Evolutionary conservation across 192 early-diverging fungal species (phyloP).

Genomic region (Lunasporangiospora selenospora): DNA sequence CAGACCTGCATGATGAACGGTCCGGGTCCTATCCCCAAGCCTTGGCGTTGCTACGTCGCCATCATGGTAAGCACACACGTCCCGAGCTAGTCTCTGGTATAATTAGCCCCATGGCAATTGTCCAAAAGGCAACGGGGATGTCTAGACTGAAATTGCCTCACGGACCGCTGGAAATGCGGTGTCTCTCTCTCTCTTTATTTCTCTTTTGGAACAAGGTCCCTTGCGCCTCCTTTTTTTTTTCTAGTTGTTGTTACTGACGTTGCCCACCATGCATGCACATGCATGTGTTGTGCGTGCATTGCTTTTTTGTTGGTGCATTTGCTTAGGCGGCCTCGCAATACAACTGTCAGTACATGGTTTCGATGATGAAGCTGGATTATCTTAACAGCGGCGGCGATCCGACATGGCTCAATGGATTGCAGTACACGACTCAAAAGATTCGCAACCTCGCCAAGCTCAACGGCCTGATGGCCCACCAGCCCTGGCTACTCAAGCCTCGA

Average conservation of each 20-base stretch:
- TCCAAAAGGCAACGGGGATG: no score
- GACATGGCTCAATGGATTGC: constrained; percentile 55
- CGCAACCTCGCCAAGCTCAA: constrained; percentile 51
- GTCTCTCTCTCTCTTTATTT: not conserved
- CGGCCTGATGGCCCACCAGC: constrained; percentile 58
- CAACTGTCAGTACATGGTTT: constrained; percentile 61
- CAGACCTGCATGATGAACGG: constrained; percentile 48
- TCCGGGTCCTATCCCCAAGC: constrained; percentile 54
- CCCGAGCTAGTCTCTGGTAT: not conserved
- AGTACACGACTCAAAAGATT: constrained; percentile 55
- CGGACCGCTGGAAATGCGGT: no score
- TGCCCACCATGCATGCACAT: not conserved
- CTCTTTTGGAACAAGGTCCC: not conserved
- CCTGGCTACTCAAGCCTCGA: constrained; percentile 53
- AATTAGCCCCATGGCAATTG: not conserved
- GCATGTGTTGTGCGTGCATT: not conserved
- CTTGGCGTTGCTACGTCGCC: constrained; percentile 59
- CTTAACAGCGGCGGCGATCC: constrained; percentile 58
- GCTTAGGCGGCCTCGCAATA: constrained; percentile 59
- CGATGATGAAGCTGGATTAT: constrained; percentile 58
- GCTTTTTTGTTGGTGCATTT: constrained; percentile 2
- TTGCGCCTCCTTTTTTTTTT: not conserved
- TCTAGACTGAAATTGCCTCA: no score
- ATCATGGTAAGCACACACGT: constrained; percentile 57
- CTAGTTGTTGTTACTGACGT: not conserved